Conservation (phyloP, 805 yeast species). For the Starmerella apicola region DNA sequence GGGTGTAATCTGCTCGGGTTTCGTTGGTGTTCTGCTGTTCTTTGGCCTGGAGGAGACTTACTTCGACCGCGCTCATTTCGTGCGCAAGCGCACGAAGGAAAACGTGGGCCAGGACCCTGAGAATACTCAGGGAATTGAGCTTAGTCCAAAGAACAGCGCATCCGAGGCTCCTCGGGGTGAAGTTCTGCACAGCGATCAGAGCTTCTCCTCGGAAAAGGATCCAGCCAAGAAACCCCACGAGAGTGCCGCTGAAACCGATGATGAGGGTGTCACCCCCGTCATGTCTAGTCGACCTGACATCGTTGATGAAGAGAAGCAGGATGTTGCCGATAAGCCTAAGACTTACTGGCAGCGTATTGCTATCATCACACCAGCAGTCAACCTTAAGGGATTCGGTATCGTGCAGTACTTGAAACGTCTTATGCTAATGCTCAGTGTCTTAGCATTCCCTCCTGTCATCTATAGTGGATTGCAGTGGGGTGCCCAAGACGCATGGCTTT, state of each 20-base stretch:
- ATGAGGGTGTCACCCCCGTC: neutral
- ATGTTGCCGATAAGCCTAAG: slow-evolving; percentile 24
- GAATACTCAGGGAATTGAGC: neutral
- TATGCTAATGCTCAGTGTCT: slow-evolving; percentile 31
- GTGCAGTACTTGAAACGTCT: slow-evolving; percentile 50
- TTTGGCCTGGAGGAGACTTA: slow-evolving; percentile 61
- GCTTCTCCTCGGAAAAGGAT: neutral
- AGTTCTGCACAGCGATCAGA: neutral
- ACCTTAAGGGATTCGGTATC: slow-evolving; percentile 50
- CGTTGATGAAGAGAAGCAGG: slow-evolving; percentile 15
- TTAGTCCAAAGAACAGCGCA: neutral
- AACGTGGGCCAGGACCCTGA: neutral
- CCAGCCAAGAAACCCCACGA: neutral
- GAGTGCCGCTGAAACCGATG: neutral
- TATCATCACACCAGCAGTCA: slow-evolving; percentile 35
- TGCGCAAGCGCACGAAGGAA: neutral
- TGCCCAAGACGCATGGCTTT: slow-evolving; percentile 60
- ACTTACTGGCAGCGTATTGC: slow-evolving; percentile 34
- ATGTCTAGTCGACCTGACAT: slow-evolving; percentile 13
- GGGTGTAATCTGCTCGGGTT: slow-evolving; percentile 53
- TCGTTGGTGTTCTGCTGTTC: slow-evolving; percentile 39
- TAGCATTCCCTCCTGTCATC: slow-evolving; percentile 38
- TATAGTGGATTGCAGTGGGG: slow-evolving; percentile 70
- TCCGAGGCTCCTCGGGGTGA: neutral
- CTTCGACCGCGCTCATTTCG: slow-evolving; percentile 28